Evolutionary conservation across 1,284 basidiomycete genomes (phyloP).

Genomic region (Moesziomyces antarcticus): DNA sequence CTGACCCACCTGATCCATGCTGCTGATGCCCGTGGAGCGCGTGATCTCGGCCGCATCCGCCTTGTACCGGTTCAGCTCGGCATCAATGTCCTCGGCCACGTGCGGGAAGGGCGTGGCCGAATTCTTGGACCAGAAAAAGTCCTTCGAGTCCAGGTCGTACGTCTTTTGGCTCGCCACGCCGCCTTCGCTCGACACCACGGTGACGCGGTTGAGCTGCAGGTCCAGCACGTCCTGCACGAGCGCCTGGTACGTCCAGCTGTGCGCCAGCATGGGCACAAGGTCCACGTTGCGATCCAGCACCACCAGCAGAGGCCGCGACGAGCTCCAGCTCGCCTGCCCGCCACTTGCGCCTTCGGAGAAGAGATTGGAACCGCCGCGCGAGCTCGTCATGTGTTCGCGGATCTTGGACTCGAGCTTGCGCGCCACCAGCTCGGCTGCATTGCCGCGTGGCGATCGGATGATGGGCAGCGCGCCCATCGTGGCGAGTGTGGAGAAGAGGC

Average conservation of each 20-base stretch:
- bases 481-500: constrained; percentile 91
- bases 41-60: constrained; percentile 97
- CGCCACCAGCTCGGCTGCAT: constrained; percentile 98
- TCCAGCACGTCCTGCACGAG: constrained; percentile 97
- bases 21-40: constrained; percentile 92
- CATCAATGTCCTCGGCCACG: constrained; percentile 96
- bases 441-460: constrained; percentile 92
- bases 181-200: constrained; percentile 71
- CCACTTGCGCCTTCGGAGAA: constrained; percentile 59
- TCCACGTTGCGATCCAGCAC: constrained; percentile 96
- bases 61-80: constrained; percentile 91
- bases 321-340: constrained; percentile 32
- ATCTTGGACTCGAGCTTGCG: constrained; percentile 93
- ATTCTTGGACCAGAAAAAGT: constrained; percentile 99
- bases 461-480: constrained; percentile 93
- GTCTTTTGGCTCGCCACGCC: constrained; percentile 50
- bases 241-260: constrained; percentile 99
- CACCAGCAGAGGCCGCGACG: constrained; percentile 74
- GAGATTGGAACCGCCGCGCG: constrained; percentile 68
- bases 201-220: constrained; percentile 95
- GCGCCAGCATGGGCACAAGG: constrained; percentile 91
- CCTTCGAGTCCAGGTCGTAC: constrained; percentile 96
- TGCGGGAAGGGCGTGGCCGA: constrained; percentile 96
- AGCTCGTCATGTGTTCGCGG: constrained; percentile 86
- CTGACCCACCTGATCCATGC: constrained; percentile 84